phyloP scores from a whole-genome alignment of 2,329 filamentous ascomycete species.

The Ophiostoma fasciatum region DNA sequence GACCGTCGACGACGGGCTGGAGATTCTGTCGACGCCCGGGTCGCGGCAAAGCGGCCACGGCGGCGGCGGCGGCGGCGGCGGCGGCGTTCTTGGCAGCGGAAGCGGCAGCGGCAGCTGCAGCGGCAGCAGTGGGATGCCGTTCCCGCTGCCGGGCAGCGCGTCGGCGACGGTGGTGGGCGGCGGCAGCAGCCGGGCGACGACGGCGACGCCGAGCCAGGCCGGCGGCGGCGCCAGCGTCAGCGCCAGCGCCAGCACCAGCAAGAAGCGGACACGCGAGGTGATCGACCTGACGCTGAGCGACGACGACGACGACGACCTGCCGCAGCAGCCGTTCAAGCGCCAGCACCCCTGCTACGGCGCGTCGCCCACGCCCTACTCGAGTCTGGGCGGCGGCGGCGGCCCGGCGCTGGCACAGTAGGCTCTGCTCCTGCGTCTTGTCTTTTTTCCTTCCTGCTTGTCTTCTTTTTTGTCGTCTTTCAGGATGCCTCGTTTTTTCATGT shows the following conservation, averaged over 20 bases:
- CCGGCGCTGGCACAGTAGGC: too few species aligned
- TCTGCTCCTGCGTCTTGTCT: too few species aligned
- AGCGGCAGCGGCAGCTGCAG: neutral
- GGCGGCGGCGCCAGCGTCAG: neutral
- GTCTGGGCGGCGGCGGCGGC: too few species aligned
- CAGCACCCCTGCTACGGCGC: too few species aligned
- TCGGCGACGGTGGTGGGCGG: too few species aligned
- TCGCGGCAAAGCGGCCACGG: slow-evolving; percentile 18
- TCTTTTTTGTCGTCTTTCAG: too few species aligned
- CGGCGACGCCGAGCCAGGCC: slow-evolving; percentile 2
- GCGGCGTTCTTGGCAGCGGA: neutral
- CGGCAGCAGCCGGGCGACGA: slow-evolving; percentile 4
- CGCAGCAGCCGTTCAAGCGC: slow-evolving; percentile 26
- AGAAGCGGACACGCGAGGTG: slow-evolving; percentile 36
- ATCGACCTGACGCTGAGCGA: slow-evolving; percentile 47
- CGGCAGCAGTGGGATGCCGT: too few species aligned
- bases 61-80: slow-evolving; percentile 15
- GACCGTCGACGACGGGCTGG: slow-evolving; percentile 6
- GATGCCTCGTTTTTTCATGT: too few species aligned
- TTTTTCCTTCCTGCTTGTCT: too few species aligned
- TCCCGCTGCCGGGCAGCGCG: neutral
- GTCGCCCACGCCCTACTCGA: too few species aligned
- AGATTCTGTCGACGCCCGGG: slow-evolving; percentile 1
- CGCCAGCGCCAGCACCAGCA: slow-evolving; percentile 14
- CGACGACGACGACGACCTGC: slow-evolving; percentile 27